phyloP scores from a whole-genome alignment of 441 rosid species.

The Jatropha multifida region DNA sequence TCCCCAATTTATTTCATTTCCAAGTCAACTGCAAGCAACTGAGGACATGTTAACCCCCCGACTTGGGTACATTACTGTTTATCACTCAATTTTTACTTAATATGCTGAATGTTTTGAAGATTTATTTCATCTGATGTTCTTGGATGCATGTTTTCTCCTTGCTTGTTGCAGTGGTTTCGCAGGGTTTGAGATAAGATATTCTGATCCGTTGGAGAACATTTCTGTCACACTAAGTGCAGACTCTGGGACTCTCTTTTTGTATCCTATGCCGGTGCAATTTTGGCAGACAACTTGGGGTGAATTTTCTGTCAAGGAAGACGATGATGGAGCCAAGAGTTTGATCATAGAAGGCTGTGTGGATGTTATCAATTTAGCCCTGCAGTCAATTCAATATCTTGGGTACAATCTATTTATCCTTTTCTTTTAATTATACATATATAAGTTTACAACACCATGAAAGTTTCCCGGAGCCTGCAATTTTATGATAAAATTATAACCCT shows the following conservation, averaged over 20 bases:
- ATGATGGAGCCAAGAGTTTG: constrained; percentile 41
- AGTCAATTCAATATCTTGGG: constrained; percentile 82
- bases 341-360: constrained; percentile 61
- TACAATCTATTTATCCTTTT: constrained; percentile 28
- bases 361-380: constrained; percentile 63
- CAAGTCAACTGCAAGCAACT: constrained; percentile 61
- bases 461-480: neutral
- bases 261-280: constrained; percentile 65
- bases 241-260: constrained; percentile 53
- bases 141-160: constrained; percentile 6
- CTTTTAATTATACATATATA: neutral
- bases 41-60: constrained; percentile 75
- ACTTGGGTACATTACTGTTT: constrained; percentile 44
- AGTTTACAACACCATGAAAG: neutral
- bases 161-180: constrained; percentile 57
- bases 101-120: neutral
- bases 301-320: constrained; percentile 45
- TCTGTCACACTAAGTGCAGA: constrained; percentile 57
- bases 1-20: constrained; percentile 71
- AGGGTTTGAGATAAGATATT: constrained; percentile 69
- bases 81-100: neutral
- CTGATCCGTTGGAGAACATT: constrained; percentile 63
- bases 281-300: constrained; percentile 52
- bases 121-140: constrained; percentile 2
- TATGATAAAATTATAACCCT: neutral